A percentile compares a stretch with the other conserved stretches of the same genome.
These are phyloP conservation scores for Golubevia pallescens DNA, from an alignment of 1,284 basidiomycete species.

Conservation along the genomic window DNA sequence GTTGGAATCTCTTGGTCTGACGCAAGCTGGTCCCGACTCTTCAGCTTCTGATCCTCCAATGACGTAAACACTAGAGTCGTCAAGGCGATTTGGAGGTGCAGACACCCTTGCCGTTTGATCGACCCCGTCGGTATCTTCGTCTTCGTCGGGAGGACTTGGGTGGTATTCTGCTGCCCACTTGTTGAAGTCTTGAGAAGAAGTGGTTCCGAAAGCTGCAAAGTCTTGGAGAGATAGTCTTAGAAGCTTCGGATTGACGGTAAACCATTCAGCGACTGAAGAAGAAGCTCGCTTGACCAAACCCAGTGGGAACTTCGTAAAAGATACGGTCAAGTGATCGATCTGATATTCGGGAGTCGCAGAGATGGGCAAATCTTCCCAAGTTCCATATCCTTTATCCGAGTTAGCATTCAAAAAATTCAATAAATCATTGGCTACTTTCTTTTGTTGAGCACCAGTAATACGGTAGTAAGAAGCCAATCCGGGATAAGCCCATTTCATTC, in stretches of 20 bases:
- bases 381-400: background rate
- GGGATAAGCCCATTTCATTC: background rate
- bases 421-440: background rate
- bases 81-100: background rate
- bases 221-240: background rate
- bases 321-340: background rate
- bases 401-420: background rate
- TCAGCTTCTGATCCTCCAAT: background rate
- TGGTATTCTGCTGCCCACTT: background rate
- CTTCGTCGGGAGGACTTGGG: background rate
- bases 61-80: background rate
- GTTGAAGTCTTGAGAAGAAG: background rate
- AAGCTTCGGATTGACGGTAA: background rate
- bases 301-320: background rate
- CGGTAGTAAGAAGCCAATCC: background rate
- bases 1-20: no score
- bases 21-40: background rate
- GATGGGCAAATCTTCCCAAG: background rate
- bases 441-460: background rate
- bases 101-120: background rate
- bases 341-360: background rate
- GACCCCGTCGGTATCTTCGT: background rate
- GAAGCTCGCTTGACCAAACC: background rate
- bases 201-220: background rate
- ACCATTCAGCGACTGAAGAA: background rate